Base-by-base conservation (phyloP, 116 monocot species). In the Cymodocea nodosa region DNA sequence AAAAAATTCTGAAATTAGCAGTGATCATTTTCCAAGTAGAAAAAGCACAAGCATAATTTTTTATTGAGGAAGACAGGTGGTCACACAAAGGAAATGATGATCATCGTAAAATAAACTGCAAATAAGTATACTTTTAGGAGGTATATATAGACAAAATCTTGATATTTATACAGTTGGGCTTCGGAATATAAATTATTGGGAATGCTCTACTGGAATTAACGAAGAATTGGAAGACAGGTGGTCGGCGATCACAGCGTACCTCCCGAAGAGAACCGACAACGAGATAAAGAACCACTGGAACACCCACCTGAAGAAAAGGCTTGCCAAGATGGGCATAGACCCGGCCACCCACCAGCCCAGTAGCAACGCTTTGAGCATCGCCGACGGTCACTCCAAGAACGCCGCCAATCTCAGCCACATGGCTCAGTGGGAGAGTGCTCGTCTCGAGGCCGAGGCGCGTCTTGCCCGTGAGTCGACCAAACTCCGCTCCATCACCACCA, bases 251-350 rank as follows among this genome's bases (percentile, higher is more conserved):
- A 89, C 93, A 2, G 82, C 93, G 14, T 86, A 89, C 44, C 70
- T 94, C 35, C 86, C 93, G 0, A 84, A 84, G 74, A 62, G 93
- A 52, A 94, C 93, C 2, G 86, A 94, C 64, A 94, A 94, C 17
- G 93, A 94, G 84, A 94, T 94, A 70, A 94, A 94, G 80, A 94
- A 94, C 70, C 86, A 86, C 81, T 94, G 93, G 93, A 89, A 94
- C 80, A 94, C 93, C 23, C 89, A 94, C 70, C 78, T 94, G 8
- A 89, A 89, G 80, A 94, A 94, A 72, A 67, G 86, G 25, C 76
- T 94, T 52, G 62, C 86, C 13, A 86, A 89, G 81, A 94, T 86
- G 89, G 93, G 93, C 10, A 86, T 94, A 37, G 89, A 94, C 30
- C 93, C 89, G 2, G 76, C 78, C 50, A 94, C 93, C 37, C 93